phyloP scores from a whole-genome alignment of 306 rosid genomes.

The Vachellia collinsii region DNA sequence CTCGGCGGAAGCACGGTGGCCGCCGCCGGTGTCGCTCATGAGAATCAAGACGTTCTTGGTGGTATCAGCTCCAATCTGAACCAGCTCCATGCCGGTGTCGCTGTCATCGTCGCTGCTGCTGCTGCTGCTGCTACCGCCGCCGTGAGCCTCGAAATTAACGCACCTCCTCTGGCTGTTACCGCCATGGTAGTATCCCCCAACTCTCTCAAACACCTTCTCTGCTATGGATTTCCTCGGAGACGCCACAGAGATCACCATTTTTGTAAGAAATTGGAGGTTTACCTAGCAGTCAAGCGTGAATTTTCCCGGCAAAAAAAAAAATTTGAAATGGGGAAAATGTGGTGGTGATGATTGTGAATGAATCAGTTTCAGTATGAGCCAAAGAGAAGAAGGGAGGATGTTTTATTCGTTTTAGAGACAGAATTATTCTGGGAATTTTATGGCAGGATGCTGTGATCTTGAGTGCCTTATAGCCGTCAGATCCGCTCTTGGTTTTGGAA shows the following conservation, averaged over 20 bases:
- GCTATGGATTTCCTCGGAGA: conserved; percentile 63
- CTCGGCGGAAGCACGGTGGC: conserved; percentile 97
- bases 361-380: no score
- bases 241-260: conserved; percentile 62
- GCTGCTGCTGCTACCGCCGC: conserved; percentile 1
- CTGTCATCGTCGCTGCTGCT: conserved; percentile 39
- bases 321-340: neutral
- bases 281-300: conserved; percentile 29
- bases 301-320: conserved; percentile 23
- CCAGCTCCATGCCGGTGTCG: conserved; percentile 73
- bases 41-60: conserved; percentile 89
- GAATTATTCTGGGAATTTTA: conserved; percentile 16
- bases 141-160: conserved; percentile 37
- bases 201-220: conserved; percentile 66
- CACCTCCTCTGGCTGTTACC: conserved; percentile 39
- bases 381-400: neutral
- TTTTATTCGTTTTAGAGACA: conserved; percentile 24
- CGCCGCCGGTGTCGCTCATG: conserved; percentile 99
- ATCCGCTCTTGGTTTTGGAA: neutral
- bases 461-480: neutral
- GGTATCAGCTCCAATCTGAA: conserved; percentile 88
- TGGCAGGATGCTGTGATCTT: neutral
- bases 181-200: conserved; percentile 50
- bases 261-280: neutral
- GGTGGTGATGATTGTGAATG: neutral